Conservation (phyloP, 345 rosid species). For the Pistacia atlantica region DNA sequence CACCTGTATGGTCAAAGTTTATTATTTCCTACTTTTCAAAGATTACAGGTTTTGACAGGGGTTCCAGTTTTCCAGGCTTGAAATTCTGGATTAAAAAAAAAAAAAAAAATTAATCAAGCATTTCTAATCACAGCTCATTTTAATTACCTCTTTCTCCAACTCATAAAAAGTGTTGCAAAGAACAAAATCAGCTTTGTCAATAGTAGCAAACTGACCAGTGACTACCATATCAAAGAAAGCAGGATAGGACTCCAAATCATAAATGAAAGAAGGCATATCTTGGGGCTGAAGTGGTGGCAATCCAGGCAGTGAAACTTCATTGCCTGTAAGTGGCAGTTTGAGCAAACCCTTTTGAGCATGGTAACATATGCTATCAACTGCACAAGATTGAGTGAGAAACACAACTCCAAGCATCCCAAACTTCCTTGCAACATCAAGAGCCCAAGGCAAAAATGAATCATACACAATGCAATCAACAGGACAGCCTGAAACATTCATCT, state of each 20-base stretch:
- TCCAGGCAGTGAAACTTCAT: constrained; percentile 27
- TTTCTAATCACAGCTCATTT: too few relatives aligned
- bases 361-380: constrained; percentile 27
- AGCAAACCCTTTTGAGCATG: constrained; percentile 23
- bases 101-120: too few relatives aligned
- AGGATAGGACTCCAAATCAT: constrained; percentile 27
- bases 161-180: constrained; percentile 30
- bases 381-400: constrained; percentile 39
- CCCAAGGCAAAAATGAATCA: constrained; percentile 40
- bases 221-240: constrained; percentile 7
- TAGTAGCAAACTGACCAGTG: constrained; percentile 28
- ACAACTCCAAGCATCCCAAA: constrained; percentile 32
- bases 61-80: too few relatives aligned
- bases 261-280: constrained; percentile 35
- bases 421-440: constrained; percentile 36
- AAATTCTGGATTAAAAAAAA: too few relatives aligned
- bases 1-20: too few relatives aligned
- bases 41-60: too few relatives aligned
- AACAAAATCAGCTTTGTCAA: constrained; percentile 32
- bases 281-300: constrained; percentile 27
- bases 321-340: constrained; percentile 20
- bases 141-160: constrained; percentile 35
- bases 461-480: constrained; percentile 25
- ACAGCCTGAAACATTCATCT: constrained; percentile 1
- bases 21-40: too few relatives aligned